Percentiles rank a stretch among this genome's conserved stretches.
phyloP scores from a whole-genome alignment of 345 rosid species.

The Populus euphratica region DNA sequence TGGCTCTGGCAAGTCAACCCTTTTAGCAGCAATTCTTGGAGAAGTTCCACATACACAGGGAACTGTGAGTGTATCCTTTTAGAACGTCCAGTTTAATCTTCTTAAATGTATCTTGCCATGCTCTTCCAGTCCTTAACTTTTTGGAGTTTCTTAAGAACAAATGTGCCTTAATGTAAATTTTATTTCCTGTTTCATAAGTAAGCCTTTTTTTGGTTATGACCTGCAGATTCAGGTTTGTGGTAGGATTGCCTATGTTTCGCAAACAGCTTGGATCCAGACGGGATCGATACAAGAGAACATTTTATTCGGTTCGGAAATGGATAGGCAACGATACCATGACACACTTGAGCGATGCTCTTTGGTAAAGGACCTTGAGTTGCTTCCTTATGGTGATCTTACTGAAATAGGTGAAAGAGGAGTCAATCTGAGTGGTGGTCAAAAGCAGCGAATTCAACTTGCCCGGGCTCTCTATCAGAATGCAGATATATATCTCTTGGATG shows the following conservation, averaged over 20 bases:
- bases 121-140: not conserved
- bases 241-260: constrained; percentile 85
- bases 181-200: not conserved
- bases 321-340: constrained; percentile 60
- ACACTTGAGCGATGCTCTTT: constrained; percentile 73
- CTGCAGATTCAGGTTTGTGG: constrained; percentile 71
- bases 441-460: constrained; percentile 93
- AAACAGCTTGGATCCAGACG: constrained; percentile 92
- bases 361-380: constrained; percentile 82
- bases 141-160: not conserved
- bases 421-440: constrained; percentile 96
- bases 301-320: constrained; percentile 73
- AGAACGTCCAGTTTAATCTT: not conserved
- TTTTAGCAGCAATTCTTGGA: constrained; percentile 85
- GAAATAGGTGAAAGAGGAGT: constrained; percentile 98
- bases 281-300: constrained; percentile 84
- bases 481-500: constrained; percentile 86
- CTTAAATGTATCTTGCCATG: not conserved
- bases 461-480: constrained; percentile 94
- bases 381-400: constrained; percentile 88
- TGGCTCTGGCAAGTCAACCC: constrained; percentile 95
- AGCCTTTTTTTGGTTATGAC: not conserved
- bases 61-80: constrained; percentile 44
- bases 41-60: constrained; percentile 69
- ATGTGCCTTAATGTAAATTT: not conserved